Percentiles rank a stretch among this genome's conserved stretches.
phyloP scores from a whole-genome alignment of 1,284 basidiomycete genomes.

The Ustilago trichophora region DNA sequence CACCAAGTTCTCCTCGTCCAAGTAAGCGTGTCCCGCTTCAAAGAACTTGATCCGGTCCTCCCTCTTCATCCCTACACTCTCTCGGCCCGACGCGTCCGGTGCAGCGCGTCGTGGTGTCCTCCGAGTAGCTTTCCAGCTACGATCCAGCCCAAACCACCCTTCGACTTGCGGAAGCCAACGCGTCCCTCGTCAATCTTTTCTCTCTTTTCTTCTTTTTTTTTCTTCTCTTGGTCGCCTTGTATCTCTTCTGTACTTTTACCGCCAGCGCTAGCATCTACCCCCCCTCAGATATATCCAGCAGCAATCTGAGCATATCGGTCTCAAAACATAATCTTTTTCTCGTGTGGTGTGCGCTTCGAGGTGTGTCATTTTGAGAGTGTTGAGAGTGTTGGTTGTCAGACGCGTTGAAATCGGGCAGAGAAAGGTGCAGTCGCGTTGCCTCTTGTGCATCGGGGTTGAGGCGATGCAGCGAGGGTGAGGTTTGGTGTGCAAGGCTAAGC shows the following conservation, averaged over 20 bases:
- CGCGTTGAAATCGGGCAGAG: too few relatives aligned
- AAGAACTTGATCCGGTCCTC: background rate
- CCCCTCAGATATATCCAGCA: slow-evolving; percentile 55
- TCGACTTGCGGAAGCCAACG: background rate
- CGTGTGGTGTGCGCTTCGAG: background rate
- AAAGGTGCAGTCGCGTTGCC: too few relatives aligned
- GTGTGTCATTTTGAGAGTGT: too few relatives aligned
- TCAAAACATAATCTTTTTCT: slow-evolving; percentile 10
- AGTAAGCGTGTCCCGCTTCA: slow-evolving; percentile 25
- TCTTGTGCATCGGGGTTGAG: too few relatives aligned
- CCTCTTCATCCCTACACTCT: background rate
- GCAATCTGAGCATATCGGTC: slow-evolving; percentile 56
- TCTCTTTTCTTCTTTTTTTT: slow-evolving; percentile 7
- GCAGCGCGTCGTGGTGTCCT: slow-evolving; percentile 46
- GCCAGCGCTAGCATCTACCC: slow-evolving; percentile 50
- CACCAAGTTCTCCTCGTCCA: slow-evolving; percentile 71
- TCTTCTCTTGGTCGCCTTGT: slow-evolving; percentile 46
- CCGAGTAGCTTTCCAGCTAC: background rate
- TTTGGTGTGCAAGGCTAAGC: too few relatives aligned
- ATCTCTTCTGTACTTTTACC: slow-evolving; percentile 56
- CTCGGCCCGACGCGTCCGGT: slow-evolving; percentile 38
- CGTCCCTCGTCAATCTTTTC: background rate
- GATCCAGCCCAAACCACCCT: background rate
- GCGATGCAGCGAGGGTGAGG: too few relatives aligned
- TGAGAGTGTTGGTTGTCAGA: too few relatives aligned